Percentiles rank a stretch among this genome's conserved stretches.
Evolutionary conservation across 768 basidiomycete genomes (phyloP).

Genomic region (Boletus fagicola): DNA sequence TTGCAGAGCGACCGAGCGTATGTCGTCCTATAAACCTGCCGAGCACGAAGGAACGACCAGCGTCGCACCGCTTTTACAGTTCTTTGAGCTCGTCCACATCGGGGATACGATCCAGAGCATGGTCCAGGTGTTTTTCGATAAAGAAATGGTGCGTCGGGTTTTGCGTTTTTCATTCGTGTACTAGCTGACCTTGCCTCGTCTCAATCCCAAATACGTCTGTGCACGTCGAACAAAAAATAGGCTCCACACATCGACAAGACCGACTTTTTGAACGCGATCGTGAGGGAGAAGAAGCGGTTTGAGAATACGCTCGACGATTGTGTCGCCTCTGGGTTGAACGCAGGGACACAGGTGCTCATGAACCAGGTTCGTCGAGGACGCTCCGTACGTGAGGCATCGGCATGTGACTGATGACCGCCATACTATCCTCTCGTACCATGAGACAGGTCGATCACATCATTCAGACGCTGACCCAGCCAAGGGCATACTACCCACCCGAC

Average conservation of each 20-base stretch:
- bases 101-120: conserved; percentile 98
- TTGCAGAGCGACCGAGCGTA: conserved; percentile 79
- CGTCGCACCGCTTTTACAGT: conserved; percentile 92
- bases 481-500: conserved; percentile 90
- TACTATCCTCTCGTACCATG: background rate
- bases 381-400: background rate
- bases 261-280: conserved; percentile 90
- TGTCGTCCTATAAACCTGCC: conserved; percentile 85
- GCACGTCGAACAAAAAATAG: conserved; percentile 34
- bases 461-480: conserved; percentile 70
- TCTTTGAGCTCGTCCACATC: conserved; percentile 95
- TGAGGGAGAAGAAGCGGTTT: conserved; percentile 95
- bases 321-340: conserved; percentile 90
- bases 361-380: conserved; percentile 60
- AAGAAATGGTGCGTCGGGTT: conserved; percentile 69
- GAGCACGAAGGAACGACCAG: conserved; percentile 78
- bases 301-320: conserved; percentile 91
- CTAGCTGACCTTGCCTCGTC: background rate
- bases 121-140: conserved; percentile 98
- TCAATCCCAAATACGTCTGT: background rate
- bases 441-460: conserved; percentile 91
- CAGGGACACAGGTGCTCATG: conserved; percentile 95
- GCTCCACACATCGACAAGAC: conserved; percentile 87
- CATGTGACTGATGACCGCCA: background rate
- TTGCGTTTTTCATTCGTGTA: background rate